Percentiles rank a stretch among this genome's conserved stretches.
phyloP scores from a whole-genome alignment of 768 basidiomycete genomes.

The Rhodosporidiobolus sp. region DNA sequence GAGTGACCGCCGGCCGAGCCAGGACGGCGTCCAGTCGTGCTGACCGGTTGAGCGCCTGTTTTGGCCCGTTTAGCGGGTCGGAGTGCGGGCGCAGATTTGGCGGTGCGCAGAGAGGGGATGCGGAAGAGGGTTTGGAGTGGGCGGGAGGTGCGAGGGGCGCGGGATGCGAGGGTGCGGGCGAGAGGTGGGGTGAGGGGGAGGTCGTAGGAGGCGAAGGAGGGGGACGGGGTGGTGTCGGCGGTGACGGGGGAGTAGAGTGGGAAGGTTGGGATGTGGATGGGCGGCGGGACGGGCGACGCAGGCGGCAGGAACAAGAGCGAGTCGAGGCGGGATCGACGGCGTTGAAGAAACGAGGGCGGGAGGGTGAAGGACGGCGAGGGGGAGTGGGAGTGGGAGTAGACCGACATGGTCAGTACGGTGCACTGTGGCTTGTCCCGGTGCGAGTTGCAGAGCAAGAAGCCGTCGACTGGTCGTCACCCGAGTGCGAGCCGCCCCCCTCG shows the following conservation, averaged over 20 bases:
- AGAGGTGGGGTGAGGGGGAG: not conserved
- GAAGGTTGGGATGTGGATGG: not conserved
- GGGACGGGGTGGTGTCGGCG: not conserved
- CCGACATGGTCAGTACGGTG: not conserved
- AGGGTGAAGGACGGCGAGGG: not conserved
- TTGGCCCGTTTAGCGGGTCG: slow-evolving; percentile 22
- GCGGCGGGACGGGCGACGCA: not conserved
- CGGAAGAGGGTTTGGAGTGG: slow-evolving; percentile 1
- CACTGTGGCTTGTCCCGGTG: not conserved
- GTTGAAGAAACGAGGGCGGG: not conserved
- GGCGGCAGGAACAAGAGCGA: not conserved
- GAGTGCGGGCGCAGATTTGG: slow-evolving; percentile 11
- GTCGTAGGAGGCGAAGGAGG: slow-evolving; percentile 9
- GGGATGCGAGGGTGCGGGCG: not conserved
- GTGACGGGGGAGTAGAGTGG: not conserved
- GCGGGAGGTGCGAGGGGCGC: not conserved
- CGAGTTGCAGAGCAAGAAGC: not conserved
- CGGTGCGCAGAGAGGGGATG: slow-evolving; percentile 4
- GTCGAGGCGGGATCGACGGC: not conserved
- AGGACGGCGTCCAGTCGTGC: slow-evolving; percentile 13
- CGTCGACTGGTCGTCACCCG: not conserved
- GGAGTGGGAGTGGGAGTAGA: not conserved
- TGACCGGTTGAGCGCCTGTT: slow-evolving; percentile 36
- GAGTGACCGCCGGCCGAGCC: slow-evolving; percentile 1
- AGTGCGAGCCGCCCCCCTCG: not conserved